These are phyloP conservation scores for Penicillium sp. DNA, from an alignment of 2,329 filamentous ascomycete species.

Conservation along the genomic window DNA sequence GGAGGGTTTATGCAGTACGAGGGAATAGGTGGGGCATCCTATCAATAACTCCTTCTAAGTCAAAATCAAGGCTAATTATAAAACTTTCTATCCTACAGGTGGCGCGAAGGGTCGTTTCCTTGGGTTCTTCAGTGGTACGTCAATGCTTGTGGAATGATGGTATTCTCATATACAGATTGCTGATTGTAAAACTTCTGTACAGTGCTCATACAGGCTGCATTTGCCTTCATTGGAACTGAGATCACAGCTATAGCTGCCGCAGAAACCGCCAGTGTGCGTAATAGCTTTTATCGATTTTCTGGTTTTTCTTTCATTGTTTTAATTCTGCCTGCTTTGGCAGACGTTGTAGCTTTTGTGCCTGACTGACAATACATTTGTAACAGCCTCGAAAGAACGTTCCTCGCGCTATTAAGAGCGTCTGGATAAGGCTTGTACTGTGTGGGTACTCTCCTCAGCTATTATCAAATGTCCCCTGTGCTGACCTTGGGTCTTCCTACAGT, in stretches of 20 bases:
- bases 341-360: too few species aligned
- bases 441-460: not conserved
- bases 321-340: too few species aligned
- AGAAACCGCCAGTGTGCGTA: conserved; percentile 17
- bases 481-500: not conserved
- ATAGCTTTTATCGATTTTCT: too few species aligned
- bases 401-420: conserved; percentile 18
- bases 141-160: too few species aligned
- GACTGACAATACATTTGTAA: not conserved
- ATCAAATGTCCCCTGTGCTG: not conserved
- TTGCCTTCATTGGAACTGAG: conserved; percentile 20
- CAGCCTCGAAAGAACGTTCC: conserved; percentile 18
- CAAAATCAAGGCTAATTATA: too few species aligned
- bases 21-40: conserved; percentile 15
- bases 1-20: conserved; percentile 49
- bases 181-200: not conserved
- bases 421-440: conserved; percentile 19
- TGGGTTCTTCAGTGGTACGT: conserved; percentile 17
- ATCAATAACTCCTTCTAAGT: too few species aligned
- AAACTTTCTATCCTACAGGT: conserved; percentile 8
- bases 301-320: too few species aligned
- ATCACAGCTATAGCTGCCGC: conserved; percentile 20
- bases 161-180: too few species aligned
- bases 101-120: conserved; percentile 20
- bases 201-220: conserved; percentile 20